Conservation (phyloP, 176 grass and related monocot genomes). For the Hsuehochloa calcarea region DNA sequence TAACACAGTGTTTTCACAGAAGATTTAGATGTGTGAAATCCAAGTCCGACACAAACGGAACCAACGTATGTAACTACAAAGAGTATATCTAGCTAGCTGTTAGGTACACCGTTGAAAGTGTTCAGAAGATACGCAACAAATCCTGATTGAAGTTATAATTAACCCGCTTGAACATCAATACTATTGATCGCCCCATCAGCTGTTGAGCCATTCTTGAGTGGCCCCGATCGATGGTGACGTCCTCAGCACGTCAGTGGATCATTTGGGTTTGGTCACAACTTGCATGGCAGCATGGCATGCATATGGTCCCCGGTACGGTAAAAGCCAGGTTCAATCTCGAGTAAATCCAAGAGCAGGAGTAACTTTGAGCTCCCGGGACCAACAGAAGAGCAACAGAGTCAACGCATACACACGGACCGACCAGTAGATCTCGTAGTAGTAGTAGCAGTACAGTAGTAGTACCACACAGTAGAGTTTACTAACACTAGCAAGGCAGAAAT, state of each 20-base stretch:
- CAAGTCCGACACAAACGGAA: no score
- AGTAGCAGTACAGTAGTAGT: background rate
- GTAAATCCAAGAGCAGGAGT: background rate
- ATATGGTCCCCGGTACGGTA: constrained; percentile 10
- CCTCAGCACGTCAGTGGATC: background rate
- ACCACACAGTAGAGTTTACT: background rate
- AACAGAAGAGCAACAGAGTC: background rate
- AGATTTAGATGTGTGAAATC: no score
- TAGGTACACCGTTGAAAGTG: no score
- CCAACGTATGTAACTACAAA: no score
- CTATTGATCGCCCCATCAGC: background rate
- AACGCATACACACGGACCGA: background rate
- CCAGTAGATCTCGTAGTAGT: background rate
- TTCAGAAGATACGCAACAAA: background rate
- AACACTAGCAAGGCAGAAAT: background rate
- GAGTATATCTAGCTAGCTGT: no score
- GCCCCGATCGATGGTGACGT: background rate
- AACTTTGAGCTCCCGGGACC: background rate
- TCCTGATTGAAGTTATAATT: background rate
- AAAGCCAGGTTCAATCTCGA: background rate
- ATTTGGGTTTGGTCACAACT: background rate
- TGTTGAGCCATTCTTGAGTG: background rate
- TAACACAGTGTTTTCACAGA: no score
- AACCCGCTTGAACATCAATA: background rate
- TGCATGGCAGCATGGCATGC: background rate